Evolutionary conservation across 2,329 filamentous ascomycete genomes (phyloP), one percentile per base, ranked within the genome.

Genomic region (Metarhizium sp.): DNA sequence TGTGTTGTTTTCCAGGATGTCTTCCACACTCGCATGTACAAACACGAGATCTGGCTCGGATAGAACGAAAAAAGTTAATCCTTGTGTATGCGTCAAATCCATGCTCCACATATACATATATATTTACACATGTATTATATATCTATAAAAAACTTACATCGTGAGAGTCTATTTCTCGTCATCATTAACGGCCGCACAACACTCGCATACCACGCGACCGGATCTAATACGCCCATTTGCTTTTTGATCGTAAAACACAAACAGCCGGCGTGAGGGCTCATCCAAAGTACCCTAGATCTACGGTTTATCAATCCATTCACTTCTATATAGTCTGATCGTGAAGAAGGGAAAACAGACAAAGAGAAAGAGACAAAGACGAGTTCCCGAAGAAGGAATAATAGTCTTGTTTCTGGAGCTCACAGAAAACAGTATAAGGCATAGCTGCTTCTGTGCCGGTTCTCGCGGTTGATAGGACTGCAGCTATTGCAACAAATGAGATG

Each of bases 231-330:
- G 52, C 42, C 52, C n/a, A 29, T 32, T 5, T 48, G 6, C 32
- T 11, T 11, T 34, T 34, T 34, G 32, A 11, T 46, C 29, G 52
- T n/a, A 50, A 43, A n/a, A 54, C 29, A 30, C 34, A 51, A 36
- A 48, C 4, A 30, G 36, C 36, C 36, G 46, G 49, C 52, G 52
- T 29, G 53, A 34, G 14, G 43, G 42, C 49, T 51, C 49, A 34
- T 55, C 53, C 42, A 51, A 30, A 30, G 5, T 51, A 20, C 40
- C 34, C 52, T 45, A 48, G 11, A n/a, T 54, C 52, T 54, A 50
- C 52, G 52, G 36, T 16, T 48, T 30, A 30, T 30, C 45, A 30
- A 48, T 54, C 46, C 46, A 43, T 42, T 42, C 49, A 52, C n/a
- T 32, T 51, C 53, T 42, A 51, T 18, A 29, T 29, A 48, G 45